phyloP scores from a whole-genome alignment of 1,139 yeast species.

The Protomyces macrosporus region DNA sequence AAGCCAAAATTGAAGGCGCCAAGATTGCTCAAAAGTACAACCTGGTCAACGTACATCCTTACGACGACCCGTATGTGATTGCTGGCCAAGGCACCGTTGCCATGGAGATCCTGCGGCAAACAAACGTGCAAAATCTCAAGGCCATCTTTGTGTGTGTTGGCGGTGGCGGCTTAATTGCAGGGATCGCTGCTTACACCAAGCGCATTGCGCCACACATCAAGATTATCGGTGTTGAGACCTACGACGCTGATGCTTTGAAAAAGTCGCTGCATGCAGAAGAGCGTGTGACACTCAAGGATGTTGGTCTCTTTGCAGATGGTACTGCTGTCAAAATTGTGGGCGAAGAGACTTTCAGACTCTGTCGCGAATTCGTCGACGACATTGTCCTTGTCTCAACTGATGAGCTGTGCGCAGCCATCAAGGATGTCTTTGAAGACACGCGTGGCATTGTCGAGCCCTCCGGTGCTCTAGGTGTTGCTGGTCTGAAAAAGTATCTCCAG shows the following conservation, averaged over 20 bases:
- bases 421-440: constrained; percentile 93
- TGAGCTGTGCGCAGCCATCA: constrained; percentile 95
- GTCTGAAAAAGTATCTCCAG: constrained; percentile 73
- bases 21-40: constrained; percentile 64
- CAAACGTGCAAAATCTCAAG: constrained; percentile 65
- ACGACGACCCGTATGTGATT: constrained; percentile 93
- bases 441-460: constrained; percentile 93
- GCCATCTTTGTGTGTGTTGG: constrained; percentile 94
- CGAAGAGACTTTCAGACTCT: constrained; percentile 80
- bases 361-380: constrained; percentile 76
- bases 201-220: constrained; percentile 97
- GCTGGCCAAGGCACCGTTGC: constrained; percentile 99
- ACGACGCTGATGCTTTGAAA: constrained; percentile 85
- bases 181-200: constrained; percentile 82
- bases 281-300: constrained; percentile 56
- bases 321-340: constrained; percentile 94
- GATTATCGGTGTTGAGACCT: constrained; percentile 91
- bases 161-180: constrained; percentile 94
- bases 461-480: constrained; percentile 95
- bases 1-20: constrained; percentile 83
- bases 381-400: constrained; percentile 83
- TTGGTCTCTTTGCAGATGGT: constrained; percentile 99
- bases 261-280: constrained; percentile 59
- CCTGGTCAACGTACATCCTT: constrained; percentile 87
- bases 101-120: constrained; percentile 82